Evolutionary conservation across 768 basidiomycete species (phyloP).

Genomic region (Tricholoma saponaceum): DNA sequence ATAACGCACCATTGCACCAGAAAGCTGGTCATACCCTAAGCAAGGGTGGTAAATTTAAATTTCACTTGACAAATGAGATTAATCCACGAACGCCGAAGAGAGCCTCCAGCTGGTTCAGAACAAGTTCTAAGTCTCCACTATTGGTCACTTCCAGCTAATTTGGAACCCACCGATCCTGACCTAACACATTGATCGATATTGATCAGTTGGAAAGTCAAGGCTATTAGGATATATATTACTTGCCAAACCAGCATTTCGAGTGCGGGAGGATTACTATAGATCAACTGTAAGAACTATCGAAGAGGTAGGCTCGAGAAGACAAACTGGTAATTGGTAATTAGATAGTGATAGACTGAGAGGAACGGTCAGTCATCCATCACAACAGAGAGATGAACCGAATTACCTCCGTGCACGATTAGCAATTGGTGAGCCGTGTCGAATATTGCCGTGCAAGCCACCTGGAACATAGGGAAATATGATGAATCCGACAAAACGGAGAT

Average conservation of each 20-base stretch:
- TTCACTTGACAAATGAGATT: too few relatives aligned
- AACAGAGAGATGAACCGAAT: neutral
- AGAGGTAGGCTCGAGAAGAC: neutral
- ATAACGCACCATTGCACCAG: too few relatives aligned
- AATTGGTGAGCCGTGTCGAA: neutral
- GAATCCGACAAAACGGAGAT: neutral
- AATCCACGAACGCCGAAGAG: too few relatives aligned
- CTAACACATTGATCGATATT: neutral
- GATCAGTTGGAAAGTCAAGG: neutral
- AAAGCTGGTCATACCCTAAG: too few relatives aligned
- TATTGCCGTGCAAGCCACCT: neutral
- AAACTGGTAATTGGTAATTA: slow-evolving; percentile 16
- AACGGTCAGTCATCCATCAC: neutral
- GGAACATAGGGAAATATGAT: neutral
- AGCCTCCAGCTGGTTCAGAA: too few relatives aligned
- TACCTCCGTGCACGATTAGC: neutral
- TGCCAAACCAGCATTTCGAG: slow-evolving; percentile 26
- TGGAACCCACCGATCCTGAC: neutral
- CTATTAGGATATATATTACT: neutral
- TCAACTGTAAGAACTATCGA: neutral
- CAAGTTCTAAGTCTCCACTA: too few relatives aligned
- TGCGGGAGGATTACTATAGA: slow-evolving; percentile 17
- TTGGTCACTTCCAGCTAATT: too few relatives aligned
- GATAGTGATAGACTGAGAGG: slow-evolving; percentile 17
- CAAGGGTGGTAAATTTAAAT: too few relatives aligned